These are phyloP conservation scores for Penicillium expansum DNA, from an alignment of 2,329 filamentous ascomycete genomes.

Conservation along the genomic window DNA sequence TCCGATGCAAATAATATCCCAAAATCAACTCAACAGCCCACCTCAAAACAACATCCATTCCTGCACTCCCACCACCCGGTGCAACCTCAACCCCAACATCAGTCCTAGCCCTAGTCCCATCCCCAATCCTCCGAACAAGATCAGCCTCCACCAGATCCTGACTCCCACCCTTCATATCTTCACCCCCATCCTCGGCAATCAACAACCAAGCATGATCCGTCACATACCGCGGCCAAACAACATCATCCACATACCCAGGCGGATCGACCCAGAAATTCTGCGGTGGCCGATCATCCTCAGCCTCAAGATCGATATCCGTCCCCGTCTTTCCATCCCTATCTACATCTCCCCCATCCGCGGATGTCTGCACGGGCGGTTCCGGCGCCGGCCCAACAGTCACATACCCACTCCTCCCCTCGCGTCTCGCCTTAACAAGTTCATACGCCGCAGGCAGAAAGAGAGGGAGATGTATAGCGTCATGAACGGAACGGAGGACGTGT, in stretches of 20 bases:
- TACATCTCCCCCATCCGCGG: not conserved
- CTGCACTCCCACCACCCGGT: constrained; percentile 53
- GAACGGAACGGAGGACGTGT: constrained; percentile 31
- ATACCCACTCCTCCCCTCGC: constrained; percentile 46
- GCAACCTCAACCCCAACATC: constrained; percentile 46
- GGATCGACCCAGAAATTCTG: constrained; percentile 95
- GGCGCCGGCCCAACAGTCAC: constrained; percentile 46
- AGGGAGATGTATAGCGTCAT: constrained; percentile 62
- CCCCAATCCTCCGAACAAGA: constrained; percentile 30
- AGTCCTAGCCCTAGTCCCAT: constrained; percentile 45
- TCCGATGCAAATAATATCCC: constrained; percentile 22
- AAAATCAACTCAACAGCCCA: constrained; percentile 69
- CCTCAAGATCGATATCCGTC: constrained; percentile 27
- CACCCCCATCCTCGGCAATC: constrained; percentile 57
- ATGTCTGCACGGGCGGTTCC: constrained; percentile 14
- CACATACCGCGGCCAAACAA: constrained; percentile 96
- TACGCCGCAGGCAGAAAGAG: constrained; percentile 74
- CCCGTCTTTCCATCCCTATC: not conserved
- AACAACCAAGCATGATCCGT: constrained; percentile 80
- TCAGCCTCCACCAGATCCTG: constrained; percentile 18
- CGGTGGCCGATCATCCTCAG: constrained; percentile 37
- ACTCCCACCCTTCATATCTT: constrained; percentile 37
- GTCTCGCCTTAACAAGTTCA: constrained; percentile 40
- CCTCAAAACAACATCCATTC: constrained; percentile 61
- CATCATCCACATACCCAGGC: constrained; percentile 85